Evolutionary conservation across 116 monocot genomes (phyloP), one percentile per base, ranked within the genome.

Genomic region (Cymodocea nodosa): DNA sequence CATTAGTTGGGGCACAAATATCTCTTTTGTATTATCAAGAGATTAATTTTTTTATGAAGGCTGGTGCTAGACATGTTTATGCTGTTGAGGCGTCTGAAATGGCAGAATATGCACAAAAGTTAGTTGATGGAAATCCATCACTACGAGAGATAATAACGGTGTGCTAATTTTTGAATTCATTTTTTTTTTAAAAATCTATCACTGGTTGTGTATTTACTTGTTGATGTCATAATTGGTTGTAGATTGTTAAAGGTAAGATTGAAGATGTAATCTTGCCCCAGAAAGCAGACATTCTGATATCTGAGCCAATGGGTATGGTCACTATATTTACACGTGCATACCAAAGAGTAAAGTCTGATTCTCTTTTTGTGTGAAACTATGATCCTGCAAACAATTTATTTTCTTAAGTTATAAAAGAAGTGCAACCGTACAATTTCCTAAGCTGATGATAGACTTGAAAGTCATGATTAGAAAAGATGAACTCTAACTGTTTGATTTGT

Each of bases 21-120:
- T 18, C 8, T 13, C 25, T 62, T 40, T 8, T 13, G 5, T 11
- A 15, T 34, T 65, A 23, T 34, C 20, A 63, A 69, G 35, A 22
- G 12, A 23, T 48, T 69, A 35, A 36, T 50, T 39, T 64, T 62
- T 39, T 54, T 68, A 36, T 48, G 23, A 56, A 99, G 99, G 99
- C 99, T 81, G 99, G 99, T 66, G 99, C 99, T 35, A 99, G 81
- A 66, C 99, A 99, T 85, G 99, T 99, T 25, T 99, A 99, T 75
- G 99, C 99, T 62, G 89, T 99, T 48, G 99, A 99, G 62, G 99
- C 99, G 74, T 99, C 99, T 73, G 92, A 99, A 72, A 99, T 99
- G 93, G 87, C 93, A 70, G 99, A 99, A 35, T 92, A 89, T 89
- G 99, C 99, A 56, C 84, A 71, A 20, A 80, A 59, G 50, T 68